These are phyloP conservation scores for Kwoniella europaea DNA, from an alignment of 768 basidiomycete genomes.

Conservation along the genomic window DNA sequence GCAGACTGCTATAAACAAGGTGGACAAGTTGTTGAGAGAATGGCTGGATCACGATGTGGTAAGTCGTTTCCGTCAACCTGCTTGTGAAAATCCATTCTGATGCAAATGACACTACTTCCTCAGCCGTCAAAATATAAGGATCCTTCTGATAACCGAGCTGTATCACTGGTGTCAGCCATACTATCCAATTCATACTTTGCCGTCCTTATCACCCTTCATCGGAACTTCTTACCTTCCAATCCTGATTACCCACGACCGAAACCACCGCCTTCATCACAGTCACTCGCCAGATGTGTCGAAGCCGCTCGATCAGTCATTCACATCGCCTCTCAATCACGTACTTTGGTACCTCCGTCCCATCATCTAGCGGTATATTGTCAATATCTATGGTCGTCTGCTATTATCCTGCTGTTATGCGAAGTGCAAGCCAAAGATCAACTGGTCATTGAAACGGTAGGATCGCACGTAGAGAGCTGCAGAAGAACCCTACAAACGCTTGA, in stretches of 20 bases:
- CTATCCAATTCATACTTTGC: constrained; percentile 51
- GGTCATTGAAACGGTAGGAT: constrained; percentile 48
- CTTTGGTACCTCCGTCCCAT: constrained; percentile 49
- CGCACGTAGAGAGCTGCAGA: constrained; percentile 44
- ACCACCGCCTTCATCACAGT: constrained; percentile 46
- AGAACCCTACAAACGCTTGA: constrained; percentile 42
- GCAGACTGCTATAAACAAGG: constrained; percentile 75
- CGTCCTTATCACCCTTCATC: constrained; percentile 48
- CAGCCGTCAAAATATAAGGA: constrained; percentile 52
- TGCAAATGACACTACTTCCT: not conserved
- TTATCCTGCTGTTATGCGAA: constrained; percentile 52
- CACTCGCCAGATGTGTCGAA: constrained; percentile 48
- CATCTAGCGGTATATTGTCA: constrained; percentile 52
- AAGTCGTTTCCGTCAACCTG: constrained; percentile 5
- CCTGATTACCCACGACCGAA: constrained; percentile 44
- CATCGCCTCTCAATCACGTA: constrained; percentile 46
- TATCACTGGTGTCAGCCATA: constrained; percentile 49
- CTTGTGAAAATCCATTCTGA: not conserved
- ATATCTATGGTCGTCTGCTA: constrained; percentile 52
- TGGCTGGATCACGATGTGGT: constrained; percentile 73
- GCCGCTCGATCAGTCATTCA: constrained; percentile 54
- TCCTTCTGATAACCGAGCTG: constrained; percentile 33
- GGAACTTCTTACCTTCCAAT: constrained; percentile 50
- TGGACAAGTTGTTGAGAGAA: constrained; percentile 75
- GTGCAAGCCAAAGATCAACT: constrained; percentile 51